These are phyloP conservation scores for Phytomonas sp. DNA, from an alignment of 208 protist genomes.

Conservation along the genomic window DNA sequence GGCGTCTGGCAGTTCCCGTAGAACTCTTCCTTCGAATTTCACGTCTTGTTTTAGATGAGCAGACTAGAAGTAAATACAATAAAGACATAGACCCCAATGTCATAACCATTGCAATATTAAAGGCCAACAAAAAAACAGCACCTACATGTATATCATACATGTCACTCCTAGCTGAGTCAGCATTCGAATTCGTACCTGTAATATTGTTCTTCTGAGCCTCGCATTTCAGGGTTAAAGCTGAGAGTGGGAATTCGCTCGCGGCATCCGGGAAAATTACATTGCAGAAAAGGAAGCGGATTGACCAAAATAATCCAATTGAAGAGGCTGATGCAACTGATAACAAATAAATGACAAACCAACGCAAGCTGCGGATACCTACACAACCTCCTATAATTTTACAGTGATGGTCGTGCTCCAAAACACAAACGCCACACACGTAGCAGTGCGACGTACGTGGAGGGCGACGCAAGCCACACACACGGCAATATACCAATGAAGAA, in stretches of 20 bases:
- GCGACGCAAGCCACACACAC: conserved; percentile 39
- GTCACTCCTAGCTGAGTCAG: background rate
- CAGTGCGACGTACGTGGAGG: conserved; percentile 65
- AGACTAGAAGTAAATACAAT: conserved; percentile 1
- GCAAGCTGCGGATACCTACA: conserved; percentile 59
- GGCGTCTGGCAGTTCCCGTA: background rate
- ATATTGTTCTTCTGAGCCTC: background rate
- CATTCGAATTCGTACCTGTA: background rate
- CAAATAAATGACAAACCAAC: conserved; percentile 73
- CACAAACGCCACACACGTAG: conserved; percentile 71
- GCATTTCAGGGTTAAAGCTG: conserved; percentile 6
- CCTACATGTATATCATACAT: background rate
- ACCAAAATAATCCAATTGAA: conserved; percentile 5
- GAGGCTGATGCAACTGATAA: conserved; percentile 19
- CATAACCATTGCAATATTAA: background rate
- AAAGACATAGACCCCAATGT: background rate
- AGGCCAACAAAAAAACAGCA: background rate
- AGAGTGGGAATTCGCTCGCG: conserved; percentile 12
- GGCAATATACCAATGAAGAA: conserved; percentile 25
- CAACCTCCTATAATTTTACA: conserved; percentile 69
- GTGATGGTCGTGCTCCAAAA: conserved; percentile 81
- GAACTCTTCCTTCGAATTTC: background rate
- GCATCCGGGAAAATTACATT: conserved; percentile 12
- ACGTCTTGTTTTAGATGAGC: conserved; percentile 1
- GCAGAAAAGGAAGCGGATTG: background rate